Conservation (phyloP, 768 basidiomycete genomes). For the Mycena polygramma region DNA sequence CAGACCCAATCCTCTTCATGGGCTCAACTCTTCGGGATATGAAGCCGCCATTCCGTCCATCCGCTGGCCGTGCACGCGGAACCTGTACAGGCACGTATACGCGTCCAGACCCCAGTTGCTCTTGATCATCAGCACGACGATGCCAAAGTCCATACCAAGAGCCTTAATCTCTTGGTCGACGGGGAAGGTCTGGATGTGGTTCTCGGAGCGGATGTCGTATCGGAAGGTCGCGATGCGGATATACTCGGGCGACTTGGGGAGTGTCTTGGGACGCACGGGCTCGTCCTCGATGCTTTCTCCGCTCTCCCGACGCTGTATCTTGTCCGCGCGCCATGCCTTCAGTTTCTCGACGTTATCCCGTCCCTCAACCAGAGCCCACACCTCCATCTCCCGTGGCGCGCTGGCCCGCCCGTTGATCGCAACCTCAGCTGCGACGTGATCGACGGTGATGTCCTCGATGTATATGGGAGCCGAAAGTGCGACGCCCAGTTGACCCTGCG, state of each 20-base stretch:
- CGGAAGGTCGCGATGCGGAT: constrained; percentile 78
- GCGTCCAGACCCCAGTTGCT: constrained; percentile 90
- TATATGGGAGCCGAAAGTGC: constrained; percentile 79
- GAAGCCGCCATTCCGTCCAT: constrained; percentile 58
- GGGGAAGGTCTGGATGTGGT: constrained; percentile 86
- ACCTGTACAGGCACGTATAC: constrained; percentile 90
- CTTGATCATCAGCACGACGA: constrained; percentile 84
- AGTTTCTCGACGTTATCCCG: constrained; percentile 76
- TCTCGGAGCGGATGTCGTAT: constrained; percentile 70
- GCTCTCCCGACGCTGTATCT: constrained; percentile 50
- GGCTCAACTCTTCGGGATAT: constrained; percentile 44
- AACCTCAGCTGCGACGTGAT: constrained; percentile 88
- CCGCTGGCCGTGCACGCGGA: constrained; percentile 80
- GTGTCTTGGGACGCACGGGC: constrained; percentile 59
- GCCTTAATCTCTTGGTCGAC: constrained; percentile 74
- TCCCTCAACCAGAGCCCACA: constrained; percentile 92
- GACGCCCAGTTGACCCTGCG: constrained; percentile 86
- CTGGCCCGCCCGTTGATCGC: constrained; percentile 80
- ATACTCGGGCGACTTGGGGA: constrained; percentile 62
- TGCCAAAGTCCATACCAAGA: constrained; percentile 85
- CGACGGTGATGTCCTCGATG: constrained; percentile 85
- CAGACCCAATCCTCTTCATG: constrained; percentile 19
- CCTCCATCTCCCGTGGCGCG: constrained; percentile 89
- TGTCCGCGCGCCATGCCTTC: constrained; percentile 64
- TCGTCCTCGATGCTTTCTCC: constrained; percentile 48